Percentiles rank a stretch among this genome's conserved stretches.
Evolutionary conservation across 805 yeast genomes (phyloP).

Genomic region (Tetrapisispora fleetii): DNA sequence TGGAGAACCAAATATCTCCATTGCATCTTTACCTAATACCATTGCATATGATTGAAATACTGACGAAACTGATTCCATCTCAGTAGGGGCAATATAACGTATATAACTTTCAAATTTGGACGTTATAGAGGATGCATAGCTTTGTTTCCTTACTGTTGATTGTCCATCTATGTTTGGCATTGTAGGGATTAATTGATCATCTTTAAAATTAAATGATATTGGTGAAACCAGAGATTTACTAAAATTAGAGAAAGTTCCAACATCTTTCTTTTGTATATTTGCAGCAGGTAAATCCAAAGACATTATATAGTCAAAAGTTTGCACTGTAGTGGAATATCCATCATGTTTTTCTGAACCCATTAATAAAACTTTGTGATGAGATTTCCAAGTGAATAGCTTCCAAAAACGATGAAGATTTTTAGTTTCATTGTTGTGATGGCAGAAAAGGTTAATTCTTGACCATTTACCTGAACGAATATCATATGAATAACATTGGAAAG

Average conservation of each 20-base stretch:
- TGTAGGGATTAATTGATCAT: background rate
- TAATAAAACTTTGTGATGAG: slow-evolving; percentile 62
- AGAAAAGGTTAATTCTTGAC: slow-evolving; percentile 49
- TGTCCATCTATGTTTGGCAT: background rate
- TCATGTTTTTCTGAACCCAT: slow-evolving; percentile 38
- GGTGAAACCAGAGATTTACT: background rate
- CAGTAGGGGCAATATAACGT: slow-evolving; percentile 58
- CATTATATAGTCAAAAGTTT: slow-evolving; percentile 36
- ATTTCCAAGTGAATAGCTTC: slow-evolving; percentile 65
- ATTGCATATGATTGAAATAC: slow-evolving; percentile 71
- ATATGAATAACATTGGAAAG: slow-evolving; percentile 25
- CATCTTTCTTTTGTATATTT: slow-evolving; percentile 29
- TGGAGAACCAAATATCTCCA: slow-evolving; percentile 53
- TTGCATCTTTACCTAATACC: slow-evolving; percentile 65
- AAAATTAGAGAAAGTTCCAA: background rate
- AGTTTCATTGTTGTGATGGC: slow-evolving; percentile 42
- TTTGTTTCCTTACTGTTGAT: slow-evolving; percentile 5
- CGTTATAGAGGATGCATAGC: slow-evolving; percentile 11
- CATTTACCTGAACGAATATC: slow-evolving; percentile 37
- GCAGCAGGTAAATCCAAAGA: slow-evolving; percentile 48
- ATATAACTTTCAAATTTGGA: slow-evolving; percentile 56
- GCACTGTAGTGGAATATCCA: slow-evolving; percentile 29
- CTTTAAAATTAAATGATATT: background rate
- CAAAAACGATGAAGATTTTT: slow-evolving; percentile 54
- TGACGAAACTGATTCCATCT: slow-evolving; percentile 54